Evolutionary conservation across 1,284 basidiomycete genomes (phyloP).

Genomic region (Sphagnurus paluster): DNA sequence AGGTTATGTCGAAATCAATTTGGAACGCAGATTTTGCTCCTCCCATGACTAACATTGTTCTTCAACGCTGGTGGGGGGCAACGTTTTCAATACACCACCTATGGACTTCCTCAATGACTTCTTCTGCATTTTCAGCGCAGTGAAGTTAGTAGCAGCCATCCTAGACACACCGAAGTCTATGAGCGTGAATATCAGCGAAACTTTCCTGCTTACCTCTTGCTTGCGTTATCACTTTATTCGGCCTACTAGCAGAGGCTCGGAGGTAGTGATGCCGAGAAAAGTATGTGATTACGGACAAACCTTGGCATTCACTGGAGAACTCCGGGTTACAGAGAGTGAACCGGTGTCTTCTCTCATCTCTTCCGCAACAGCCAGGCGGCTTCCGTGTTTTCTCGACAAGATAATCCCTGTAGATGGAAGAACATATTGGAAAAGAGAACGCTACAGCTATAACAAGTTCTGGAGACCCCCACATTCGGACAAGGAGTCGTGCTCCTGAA

Average conservation of each 20-base stretch:
- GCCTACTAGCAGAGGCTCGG: no score
- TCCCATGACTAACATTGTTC: constrained; percentile 59
- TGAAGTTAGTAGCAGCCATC: constrained; percentile 12
- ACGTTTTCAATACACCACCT: constrained; percentile 38
- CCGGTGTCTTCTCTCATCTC: not conserved
- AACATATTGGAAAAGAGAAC: not conserved
- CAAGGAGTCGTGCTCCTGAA: constrained; percentile 68
- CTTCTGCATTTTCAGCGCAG: constrained; percentile 46
- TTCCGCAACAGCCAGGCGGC: not conserved
- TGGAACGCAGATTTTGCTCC: constrained; percentile 2
- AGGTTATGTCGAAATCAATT: constrained; percentile 11
- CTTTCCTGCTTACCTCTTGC: no score
- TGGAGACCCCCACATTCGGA: not conserved
- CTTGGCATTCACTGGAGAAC: no score
- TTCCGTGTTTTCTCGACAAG: not conserved
- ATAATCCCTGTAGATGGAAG: constrained; percentile 9
- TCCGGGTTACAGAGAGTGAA: not conserved
- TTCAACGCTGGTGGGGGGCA: constrained; percentile 46
- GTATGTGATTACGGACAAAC: no score
- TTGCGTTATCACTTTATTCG: no score
- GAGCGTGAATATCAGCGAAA: not conserved
- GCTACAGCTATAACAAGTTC: not conserved
- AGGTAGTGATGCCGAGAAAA: no score
- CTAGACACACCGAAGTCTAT: not conserved
- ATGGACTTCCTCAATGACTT: constrained; percentile 52